phyloP scores from a whole-genome alignment of 208 protist species.

The Naegleria fowleri region DNA sequence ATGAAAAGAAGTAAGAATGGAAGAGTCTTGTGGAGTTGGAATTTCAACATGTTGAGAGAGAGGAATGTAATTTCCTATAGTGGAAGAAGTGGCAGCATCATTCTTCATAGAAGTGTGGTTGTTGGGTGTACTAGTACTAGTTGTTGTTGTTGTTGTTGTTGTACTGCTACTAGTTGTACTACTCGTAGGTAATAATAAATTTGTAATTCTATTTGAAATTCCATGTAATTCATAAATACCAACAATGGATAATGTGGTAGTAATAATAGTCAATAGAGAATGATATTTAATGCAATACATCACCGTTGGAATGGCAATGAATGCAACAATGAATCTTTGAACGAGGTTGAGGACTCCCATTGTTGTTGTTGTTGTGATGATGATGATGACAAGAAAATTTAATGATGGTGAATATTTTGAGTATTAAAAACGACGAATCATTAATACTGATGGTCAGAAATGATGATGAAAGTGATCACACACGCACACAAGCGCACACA shows the following conservation, averaged over 20 bases:
- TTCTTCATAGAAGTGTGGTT: too few species aligned
- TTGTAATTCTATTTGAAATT: background rate
- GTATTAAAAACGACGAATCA: too few species aligned
- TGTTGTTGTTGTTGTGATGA: background rate
- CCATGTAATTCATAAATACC: conserved; percentile 1
- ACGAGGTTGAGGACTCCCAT: background rate
- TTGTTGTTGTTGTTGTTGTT: background rate
- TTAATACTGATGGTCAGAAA: too few species aligned
- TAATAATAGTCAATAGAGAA: background rate
- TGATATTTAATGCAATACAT: conserved; percentile 16
- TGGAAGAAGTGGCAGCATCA: background rate
- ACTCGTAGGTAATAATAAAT: background rate
- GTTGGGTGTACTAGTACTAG: background rate
- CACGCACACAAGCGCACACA: too few species aligned
- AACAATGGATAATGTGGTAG: background rate
- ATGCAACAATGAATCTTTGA: background rate
- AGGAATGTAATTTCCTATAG: background rate
- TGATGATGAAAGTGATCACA: too few species aligned
- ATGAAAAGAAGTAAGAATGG: background rate
- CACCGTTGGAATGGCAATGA: background rate
- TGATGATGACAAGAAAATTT: background rate
- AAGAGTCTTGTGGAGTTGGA: background rate
- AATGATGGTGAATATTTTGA: background rate
- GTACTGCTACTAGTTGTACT: background rate
- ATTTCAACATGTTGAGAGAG: background rate